A percentile compares a stretch with the other conserved stretches of the same genome.
Conservation (phyloP, 1,139 yeast species). For the Spathaspora sp. region DNA sequence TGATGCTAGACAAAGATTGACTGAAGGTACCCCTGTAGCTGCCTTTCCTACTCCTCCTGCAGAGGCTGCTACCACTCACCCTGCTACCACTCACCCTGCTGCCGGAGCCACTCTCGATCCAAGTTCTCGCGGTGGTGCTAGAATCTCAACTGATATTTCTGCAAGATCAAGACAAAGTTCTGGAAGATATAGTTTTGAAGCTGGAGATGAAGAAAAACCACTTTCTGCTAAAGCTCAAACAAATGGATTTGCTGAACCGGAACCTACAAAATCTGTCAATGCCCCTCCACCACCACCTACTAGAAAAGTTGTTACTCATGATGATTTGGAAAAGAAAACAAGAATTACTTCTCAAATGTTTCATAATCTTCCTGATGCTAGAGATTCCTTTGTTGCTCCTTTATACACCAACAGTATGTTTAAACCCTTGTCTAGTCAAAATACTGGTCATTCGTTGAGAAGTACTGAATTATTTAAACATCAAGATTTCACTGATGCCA, state of each 20-base stretch:
- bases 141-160: conserved; percentile 5
- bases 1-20: conserved; percentile 18
- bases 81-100: background rate
- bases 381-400: conserved; percentile 34
- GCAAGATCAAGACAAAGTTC: conserved; percentile 20
- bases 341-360: conserved; percentile 26
- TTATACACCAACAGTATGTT: conserved; percentile 10
- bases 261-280: conserved; percentile 3
- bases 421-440: conserved; percentile 21
- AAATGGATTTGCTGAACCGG: conserved; percentile 20
- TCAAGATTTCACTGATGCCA: conserved; percentile 40
- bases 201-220: conserved; percentile 40
- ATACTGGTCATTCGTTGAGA: conserved; percentile 35
- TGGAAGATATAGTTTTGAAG: conserved; percentile 42
- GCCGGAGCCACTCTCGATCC: background rate
- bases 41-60: conserved; percentile 1
- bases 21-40: conserved; percentile 8
- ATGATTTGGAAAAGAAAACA: conserved; percentile 8
- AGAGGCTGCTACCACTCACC: conserved; percentile 5
- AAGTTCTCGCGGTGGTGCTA: conserved; percentile 7
- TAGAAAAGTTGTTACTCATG: conserved; percentile 48
- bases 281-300: conserved; percentile 74
- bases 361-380: conserved; percentile 47
- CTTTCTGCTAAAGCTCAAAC: conserved; percentile 23
- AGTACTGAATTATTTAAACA: conserved; percentile 47